phyloP scores from a whole-genome alignment of 2,329 filamentous ascomycete species.

The Esteya vermicola region DNA sequence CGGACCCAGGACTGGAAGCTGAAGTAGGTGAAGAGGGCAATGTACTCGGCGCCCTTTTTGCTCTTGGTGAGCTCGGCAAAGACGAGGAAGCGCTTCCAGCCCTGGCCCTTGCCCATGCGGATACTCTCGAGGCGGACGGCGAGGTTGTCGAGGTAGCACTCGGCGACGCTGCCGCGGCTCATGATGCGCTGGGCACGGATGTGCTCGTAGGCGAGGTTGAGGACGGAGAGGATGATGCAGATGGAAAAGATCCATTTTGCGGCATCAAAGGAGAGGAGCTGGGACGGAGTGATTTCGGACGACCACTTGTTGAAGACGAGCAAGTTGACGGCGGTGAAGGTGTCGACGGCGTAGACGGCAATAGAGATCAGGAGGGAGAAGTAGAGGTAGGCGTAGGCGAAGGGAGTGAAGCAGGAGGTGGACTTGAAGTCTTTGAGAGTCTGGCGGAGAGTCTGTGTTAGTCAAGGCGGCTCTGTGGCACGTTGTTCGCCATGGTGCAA shows the following conservation, averaged over 20 bases:
- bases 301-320: conserved; percentile 84
- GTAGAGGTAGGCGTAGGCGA: conserved; percentile 79
- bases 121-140: conserved; percentile 76
- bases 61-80: conserved; percentile 84
- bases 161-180: conserved; percentile 69
- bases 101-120: conserved; percentile 57
- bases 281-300: conserved; percentile 64
- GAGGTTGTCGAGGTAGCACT: conserved; percentile 80
- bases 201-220: conserved; percentile 70
- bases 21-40: conserved; percentile 86
- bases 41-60: conserved; percentile 79
- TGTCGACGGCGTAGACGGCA: conserved; percentile 79
- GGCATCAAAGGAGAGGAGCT: conserved; percentile 61
- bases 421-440: conserved; percentile 66
- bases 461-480: no score
- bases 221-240: conserved; percentile 82
- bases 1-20: conserved; percentile 67
- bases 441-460: conserved; percentile 12
- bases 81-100: conserved; percentile 83
- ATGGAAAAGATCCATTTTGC: conserved; percentile 92
- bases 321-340: conserved; percentile 84
- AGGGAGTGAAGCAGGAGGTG: conserved; percentile 57
- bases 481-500: no score
- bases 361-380: conserved; percentile 64
- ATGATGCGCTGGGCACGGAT: conserved; percentile 70